Evolutionary conservation across 106 monocot species (phyloP).

Genomic region (Narthecium ossifragum): DNA sequence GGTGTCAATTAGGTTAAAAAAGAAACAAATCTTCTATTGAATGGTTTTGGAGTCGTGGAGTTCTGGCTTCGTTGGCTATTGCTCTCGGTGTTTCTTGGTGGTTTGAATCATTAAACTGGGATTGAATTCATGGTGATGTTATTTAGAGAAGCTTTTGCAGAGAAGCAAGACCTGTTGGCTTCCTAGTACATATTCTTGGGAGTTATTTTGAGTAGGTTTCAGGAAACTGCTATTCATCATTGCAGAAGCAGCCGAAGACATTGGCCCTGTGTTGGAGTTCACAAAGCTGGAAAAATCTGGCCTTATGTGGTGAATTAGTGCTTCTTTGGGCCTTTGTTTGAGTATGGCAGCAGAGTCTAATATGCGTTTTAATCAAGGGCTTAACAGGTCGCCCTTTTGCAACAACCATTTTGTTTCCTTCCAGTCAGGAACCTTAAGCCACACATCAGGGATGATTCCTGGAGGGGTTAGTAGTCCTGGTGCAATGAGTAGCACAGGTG

Average conservation of each 20-base stretch:
- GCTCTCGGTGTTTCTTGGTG: no score
- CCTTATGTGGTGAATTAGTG: not conserved
- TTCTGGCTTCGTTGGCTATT: not conserved
- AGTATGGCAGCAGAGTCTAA: constrained; percentile 66
- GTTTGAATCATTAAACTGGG: no score
- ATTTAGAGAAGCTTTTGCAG: no score
- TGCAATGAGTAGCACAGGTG: constrained; percentile 16
- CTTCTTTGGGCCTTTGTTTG: not conserved
- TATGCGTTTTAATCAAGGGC: constrained; percentile 48
- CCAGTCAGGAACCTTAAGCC: constrained; percentile 41
- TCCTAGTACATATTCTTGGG: no score
- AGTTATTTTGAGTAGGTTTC: no score
- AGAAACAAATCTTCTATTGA: not conserved
- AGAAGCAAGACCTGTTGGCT: no score
- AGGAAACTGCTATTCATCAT: no score
- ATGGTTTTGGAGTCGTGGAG: not conserved
- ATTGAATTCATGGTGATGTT: not conserved
- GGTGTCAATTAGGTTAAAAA: not conserved
- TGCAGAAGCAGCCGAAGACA: no score
- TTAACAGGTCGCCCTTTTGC: constrained; percentile 37
- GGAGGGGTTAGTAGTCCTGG: constrained; percentile 22
- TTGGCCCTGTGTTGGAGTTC: not conserved
- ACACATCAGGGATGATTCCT: constrained; percentile 23
- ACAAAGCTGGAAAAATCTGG: not conserved
- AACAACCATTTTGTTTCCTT: constrained; percentile 57